Conservation (phyloP, 495 filamentous ascomycete species). For the Xylaria intraflava region DNA sequence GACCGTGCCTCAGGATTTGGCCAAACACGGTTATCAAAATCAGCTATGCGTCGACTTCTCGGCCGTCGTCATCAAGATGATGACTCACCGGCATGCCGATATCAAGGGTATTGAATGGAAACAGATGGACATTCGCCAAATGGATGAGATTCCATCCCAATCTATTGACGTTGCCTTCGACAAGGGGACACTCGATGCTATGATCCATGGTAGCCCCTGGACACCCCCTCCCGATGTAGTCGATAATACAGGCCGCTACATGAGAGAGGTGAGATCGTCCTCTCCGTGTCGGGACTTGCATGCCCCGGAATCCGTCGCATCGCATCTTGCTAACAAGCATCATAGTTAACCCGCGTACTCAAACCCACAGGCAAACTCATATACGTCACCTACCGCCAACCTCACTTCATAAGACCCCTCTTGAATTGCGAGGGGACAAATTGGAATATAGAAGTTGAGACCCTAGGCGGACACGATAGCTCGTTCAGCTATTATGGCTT, state of each 20-base stretch:
- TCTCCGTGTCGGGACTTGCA: neutral
- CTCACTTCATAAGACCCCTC: constrained; percentile 50
- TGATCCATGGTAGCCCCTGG: constrained; percentile 54
- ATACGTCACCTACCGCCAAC: constrained; percentile 53
- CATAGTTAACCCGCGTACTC: constrained; percentile 46
- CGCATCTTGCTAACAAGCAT: constrained; percentile 12
- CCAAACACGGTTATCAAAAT: constrained; percentile 41
- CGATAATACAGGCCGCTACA: constrained; percentile 44
- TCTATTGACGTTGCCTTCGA: constrained; percentile 54
- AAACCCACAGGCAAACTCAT: constrained; percentile 48
- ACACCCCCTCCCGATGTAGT: constrained; percentile 48
- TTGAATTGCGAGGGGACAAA: constrained; percentile 31
- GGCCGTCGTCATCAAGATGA: constrained; percentile 44
- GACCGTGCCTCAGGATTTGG: constrained; percentile 46
- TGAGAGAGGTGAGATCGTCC: constrained; percentile 40
- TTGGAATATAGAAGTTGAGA: too few relatives aligned
- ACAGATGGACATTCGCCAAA: constrained; percentile 54
- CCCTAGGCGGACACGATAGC: too few relatives aligned
- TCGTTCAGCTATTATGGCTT: too few relatives aligned
- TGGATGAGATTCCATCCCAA: constrained; percentile 28
- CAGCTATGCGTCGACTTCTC: constrained; percentile 57
- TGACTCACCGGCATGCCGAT: too few relatives aligned
- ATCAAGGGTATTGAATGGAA: too few relatives aligned
- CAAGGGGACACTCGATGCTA: constrained; percentile 56
- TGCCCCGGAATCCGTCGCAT: too few relatives aligned